Evolutionary conservation across 2,329 filamentous ascomycete species (phyloP).

Genomic region (Aschersonia sp.): DNA sequence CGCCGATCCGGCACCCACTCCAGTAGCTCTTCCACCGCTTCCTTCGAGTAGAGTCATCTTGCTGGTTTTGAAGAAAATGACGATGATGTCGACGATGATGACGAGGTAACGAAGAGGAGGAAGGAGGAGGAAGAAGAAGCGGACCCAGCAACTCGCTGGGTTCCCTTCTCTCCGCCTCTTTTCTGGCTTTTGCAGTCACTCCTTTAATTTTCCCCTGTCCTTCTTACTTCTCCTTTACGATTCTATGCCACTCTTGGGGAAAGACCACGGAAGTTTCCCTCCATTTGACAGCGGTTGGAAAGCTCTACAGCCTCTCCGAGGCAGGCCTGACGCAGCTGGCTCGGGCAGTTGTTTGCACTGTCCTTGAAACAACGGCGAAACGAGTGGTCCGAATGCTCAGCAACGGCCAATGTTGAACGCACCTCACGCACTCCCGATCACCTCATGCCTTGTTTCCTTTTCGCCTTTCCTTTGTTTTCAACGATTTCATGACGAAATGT

Average conservation of each 20-base stretch:
- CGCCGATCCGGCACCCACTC: conserved; percentile 42
- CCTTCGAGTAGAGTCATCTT: conserved; percentile 31
- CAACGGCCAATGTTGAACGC: no score
- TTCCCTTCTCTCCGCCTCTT: no score
- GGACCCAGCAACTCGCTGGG: no score
- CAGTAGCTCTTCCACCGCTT: conserved; percentile 47
- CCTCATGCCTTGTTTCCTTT: conserved; percentile 1
- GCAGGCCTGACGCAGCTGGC: no score
- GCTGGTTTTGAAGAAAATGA: neutral
- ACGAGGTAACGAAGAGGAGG: neutral
- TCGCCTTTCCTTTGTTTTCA: conserved; percentile 6
- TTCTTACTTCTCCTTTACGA: neutral
- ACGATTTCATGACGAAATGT: conserved; percentile 13
- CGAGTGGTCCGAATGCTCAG: no score
- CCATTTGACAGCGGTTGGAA: no score
- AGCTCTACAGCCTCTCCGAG: no score
- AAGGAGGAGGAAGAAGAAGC: no score
- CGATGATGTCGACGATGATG: conserved; percentile 1
- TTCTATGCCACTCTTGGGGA: neutral
- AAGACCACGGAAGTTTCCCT: no score
- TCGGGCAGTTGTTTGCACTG: no score
- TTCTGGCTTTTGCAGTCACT: neutral
- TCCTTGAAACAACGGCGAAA: no score
- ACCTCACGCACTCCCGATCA: no score
- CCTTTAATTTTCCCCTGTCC: neutral